These are phyloP conservation scores for Allantophomopsis cytisporea DNA, from an alignment of 2,329 filamentous ascomycete genomes.

Conservation along the genomic window DNA sequence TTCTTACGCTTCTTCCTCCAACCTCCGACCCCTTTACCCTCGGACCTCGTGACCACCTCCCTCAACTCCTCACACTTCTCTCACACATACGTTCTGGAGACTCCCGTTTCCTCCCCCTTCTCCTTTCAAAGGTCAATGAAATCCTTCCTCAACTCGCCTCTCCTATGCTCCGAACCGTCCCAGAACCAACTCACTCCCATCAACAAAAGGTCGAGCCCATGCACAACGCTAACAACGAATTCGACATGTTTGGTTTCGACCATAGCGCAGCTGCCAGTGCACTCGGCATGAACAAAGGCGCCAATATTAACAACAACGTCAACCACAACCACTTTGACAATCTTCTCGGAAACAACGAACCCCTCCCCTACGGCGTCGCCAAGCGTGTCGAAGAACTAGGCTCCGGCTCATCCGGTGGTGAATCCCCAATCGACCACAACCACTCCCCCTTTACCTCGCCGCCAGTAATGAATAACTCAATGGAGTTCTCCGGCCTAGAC, in stretches of 20 bases:
- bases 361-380: constrained; percentile 8
- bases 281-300: constrained; percentile 7
- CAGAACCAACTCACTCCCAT: constrained; percentile 25
- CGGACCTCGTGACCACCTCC: constrained; percentile 62
- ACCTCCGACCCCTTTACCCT: constrained; percentile 47
- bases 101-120: constrained; percentile 62
- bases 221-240: constrained; percentile 13
- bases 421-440: background rate
- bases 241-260: constrained; percentile 54
- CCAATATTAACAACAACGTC: constrained; percentile 12
- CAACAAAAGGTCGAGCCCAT: constrained; percentile 11
- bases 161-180: constrained; percentile 44
- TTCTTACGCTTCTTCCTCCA: constrained; percentile 51
- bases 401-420: constrained; percentile 8
- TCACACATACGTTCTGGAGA: constrained; percentile 62
- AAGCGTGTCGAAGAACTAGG: constrained; percentile 12
- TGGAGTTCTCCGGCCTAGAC: constrained; percentile 11
- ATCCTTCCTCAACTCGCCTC: constrained; percentile 48
- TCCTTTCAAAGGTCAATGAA: constrained; percentile 65
- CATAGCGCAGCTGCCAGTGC: constrained; percentile 39
- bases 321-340: constrained; percentile 17
- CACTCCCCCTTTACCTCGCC: constrained; percentile 11
- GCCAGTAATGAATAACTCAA: constrained; percentile 10
- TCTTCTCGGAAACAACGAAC: constrained; percentile 11
- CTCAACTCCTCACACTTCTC: constrained; percentile 53